Base-by-base conservation (phyloP, 495 filamentous ascomycete species). In the Aspergillus nanangensis region DNA sequence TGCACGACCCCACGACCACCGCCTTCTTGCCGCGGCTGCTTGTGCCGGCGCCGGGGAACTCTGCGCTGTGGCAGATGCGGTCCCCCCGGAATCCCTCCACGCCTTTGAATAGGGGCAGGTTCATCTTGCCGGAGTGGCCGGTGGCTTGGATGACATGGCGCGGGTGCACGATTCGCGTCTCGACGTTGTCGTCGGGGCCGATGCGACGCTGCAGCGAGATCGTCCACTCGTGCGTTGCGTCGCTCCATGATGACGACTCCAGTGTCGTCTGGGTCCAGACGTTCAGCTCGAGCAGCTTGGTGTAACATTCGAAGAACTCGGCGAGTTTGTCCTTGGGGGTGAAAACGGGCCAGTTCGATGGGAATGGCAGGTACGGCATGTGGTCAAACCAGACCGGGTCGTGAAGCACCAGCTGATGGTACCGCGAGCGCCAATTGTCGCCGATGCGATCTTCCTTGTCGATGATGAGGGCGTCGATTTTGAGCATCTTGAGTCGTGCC, bases 271-370 rank as follows among this genome's bases (percentile, higher is more conserved):
- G 56, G 13, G 71, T 84, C 87, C 87, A 91, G 11, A 89, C 74
- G 53, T 91, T 87, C 33, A 93, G 72, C 53, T 93, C 88, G n/a
- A 90, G 66, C 20, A 80, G 51, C 25, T 78, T 79, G 37, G 78
- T 86, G 51, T 93, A 93, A 2, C 72, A 70, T 35, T 90, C 83
- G 56, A 91, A 81, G 72, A 85, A 92, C 27, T 88, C 82, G 13
- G 81, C 88, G 0, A 90, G 71, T 48, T 91, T 91, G 58, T 91
- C 86, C 55, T 90, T 90, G 1, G 87, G 87, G 1, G 84, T 86
- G 57, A 84, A 88, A 20, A 83, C 52, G 2, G 70, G 70, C 85
- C 87, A 91, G 46, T 65, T 67, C 0, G 71, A 47, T 9, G 87
- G 87, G 52, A 90, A 91, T 0, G 71, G 65, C 1, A 90, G 36